Evolutionary conservation across 1,139 yeast species (phyloP), one percentile per base, ranked within the genome.

Genomic region (Hanseniaspora gamundiae): DNA sequence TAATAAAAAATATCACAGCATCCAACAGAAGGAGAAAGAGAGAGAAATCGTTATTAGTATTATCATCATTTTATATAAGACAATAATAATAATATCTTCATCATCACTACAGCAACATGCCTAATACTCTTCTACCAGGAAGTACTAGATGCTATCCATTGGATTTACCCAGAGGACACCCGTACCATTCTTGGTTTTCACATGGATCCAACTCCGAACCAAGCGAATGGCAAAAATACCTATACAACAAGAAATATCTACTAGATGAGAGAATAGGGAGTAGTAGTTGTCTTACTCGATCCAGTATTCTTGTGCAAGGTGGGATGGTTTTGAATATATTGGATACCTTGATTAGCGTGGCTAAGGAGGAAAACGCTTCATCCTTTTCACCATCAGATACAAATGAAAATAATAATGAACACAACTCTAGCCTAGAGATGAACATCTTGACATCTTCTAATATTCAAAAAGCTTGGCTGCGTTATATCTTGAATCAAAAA

Each of bases 191-290:
- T 30, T 44, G 38, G 29, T 41, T 41, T 21, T 44, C 44, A 22
- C 35, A 39, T 27, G 47, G 39, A n/a, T 39, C 42, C 7, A 39
- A 38, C 20, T 26, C 39, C 7, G 39, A 44, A 14, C 43, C 43
- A 20, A 41, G 43, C n/a, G 35, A 35, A 13, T 38, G 33, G 20
- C 46, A 44, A 21, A 43, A 41, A 14, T 43, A 31, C 7, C 30
- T 44, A 13, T 44, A 44, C 26, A 53, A 47, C 40, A 51, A 50
- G 38, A 57, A 54, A 39, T 38, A 54, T 28, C 49, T 54, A n/a
- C 62, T 80, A 48, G 76, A 73, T 47, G 73, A 72, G 38, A 67
- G 88, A 48, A 78, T 85, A 1, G 91, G 91, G 11, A 73, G 84
- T 1, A 76, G 85, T 1, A 64, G 78, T 2, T 65, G 73, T 2